phyloP scores from a whole-genome alignment of 768 basidiomycete genomes.

The Botryobasidium botryosum region DNA sequence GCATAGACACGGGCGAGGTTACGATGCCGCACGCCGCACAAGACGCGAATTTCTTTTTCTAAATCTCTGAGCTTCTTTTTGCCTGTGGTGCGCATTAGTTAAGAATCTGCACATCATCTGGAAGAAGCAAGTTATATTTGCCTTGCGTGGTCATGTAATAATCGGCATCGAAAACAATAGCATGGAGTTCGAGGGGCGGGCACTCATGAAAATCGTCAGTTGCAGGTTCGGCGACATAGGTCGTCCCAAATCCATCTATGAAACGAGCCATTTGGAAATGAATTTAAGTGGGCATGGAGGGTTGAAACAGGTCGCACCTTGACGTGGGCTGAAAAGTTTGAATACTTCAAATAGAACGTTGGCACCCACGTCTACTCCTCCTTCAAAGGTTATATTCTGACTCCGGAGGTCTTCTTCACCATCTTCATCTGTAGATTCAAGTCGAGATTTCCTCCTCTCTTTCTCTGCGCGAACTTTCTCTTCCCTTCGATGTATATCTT shows the following conservation, averaged over 20 bases:
- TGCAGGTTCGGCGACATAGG: constrained; percentile 27
- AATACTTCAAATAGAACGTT: constrained; percentile 1
- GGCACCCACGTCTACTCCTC: constrained; percentile 29
- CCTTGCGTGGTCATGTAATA: constrained; percentile 59
- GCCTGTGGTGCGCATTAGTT: constrained; percentile 21
- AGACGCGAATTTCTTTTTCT: constrained; percentile 43
- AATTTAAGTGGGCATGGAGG: background rate
- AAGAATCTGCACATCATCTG: background rate
- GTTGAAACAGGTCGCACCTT: constrained; percentile 27
- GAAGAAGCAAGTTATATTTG: constrained; percentile 9
- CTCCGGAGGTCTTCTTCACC: constrained; percentile 29
- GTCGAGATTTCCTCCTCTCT: constrained; percentile 40
- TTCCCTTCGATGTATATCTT: constrained; percentile 39
- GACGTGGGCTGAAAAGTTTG: constrained; percentile 53
- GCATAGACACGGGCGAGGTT: constrained; percentile 54
- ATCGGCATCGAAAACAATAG: constrained; percentile 44
- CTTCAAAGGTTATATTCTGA: constrained; percentile 22
- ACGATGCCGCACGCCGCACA: constrained; percentile 40
- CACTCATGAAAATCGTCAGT: no score
- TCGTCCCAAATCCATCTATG: constrained; percentile 44
- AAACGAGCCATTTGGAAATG: background rate
- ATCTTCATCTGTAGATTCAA: constrained; percentile 23
- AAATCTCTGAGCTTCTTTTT: constrained; percentile 12
- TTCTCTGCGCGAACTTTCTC: constrained; percentile 29
- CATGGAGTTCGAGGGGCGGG: constrained; percentile 32